A percentile compares a stretch with the other conserved stretches of the same genome.
Conservation (phyloP, 768 basidiomycete species). For the Stropharia rugosoannulata region DNA sequence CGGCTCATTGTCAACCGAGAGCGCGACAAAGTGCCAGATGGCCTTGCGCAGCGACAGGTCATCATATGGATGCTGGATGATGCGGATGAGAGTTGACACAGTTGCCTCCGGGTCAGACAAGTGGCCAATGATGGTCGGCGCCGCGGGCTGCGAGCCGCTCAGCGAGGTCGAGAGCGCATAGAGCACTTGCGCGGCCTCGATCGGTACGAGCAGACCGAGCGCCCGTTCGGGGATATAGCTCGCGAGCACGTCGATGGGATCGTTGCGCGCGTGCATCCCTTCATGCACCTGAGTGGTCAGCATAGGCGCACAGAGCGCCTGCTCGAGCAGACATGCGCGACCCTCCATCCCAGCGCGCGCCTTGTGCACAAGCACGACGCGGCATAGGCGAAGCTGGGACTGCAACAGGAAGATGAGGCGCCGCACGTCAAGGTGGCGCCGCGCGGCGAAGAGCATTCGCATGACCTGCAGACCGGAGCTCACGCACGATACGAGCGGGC, state of each 20-base stretch:
- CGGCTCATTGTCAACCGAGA: slow-evolving; percentile 84
- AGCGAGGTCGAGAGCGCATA: slow-evolving; percentile 67
- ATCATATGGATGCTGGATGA: slow-evolving; percentile 78
- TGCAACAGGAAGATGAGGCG: slow-evolving; percentile 69
- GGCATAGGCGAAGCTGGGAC: slow-evolving; percentile 60
- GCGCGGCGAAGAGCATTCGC: slow-evolving; percentile 54
- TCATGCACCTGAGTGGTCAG: slow-evolving; percentile 48
- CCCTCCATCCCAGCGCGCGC: slow-evolving; percentile 39
- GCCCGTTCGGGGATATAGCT: slow-evolving; percentile 65
- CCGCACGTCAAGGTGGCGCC: slow-evolving; percentile 69
- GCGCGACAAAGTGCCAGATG: slow-evolving; percentile 81
- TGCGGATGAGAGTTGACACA: slow-evolving; percentile 64
- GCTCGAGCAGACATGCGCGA: slow-evolving; percentile 72
- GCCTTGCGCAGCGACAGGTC: slow-evolving; percentile 69
- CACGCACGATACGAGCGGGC: slow-evolving; percentile 74
- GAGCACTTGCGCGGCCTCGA: slow-evolving; percentile 68
- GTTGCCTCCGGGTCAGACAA: slow-evolving; percentile 75
- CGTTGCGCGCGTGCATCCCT: slow-evolving; percentile 46
- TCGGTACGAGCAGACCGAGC: slow-evolving; percentile 57
- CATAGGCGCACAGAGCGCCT: slow-evolving; percentile 65
- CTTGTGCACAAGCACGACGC: slow-evolving; percentile 66
- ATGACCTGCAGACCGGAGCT: slow-evolving; percentile 61
- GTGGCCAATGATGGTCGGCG: slow-evolving; percentile 76
- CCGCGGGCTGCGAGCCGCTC: slow-evolving; percentile 55
- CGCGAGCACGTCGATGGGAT: slow-evolving; percentile 77